Evolutionary conservation across 148 eudicot genomes (phyloP).

Genomic region (Pharnaceum exiguum): DNA sequence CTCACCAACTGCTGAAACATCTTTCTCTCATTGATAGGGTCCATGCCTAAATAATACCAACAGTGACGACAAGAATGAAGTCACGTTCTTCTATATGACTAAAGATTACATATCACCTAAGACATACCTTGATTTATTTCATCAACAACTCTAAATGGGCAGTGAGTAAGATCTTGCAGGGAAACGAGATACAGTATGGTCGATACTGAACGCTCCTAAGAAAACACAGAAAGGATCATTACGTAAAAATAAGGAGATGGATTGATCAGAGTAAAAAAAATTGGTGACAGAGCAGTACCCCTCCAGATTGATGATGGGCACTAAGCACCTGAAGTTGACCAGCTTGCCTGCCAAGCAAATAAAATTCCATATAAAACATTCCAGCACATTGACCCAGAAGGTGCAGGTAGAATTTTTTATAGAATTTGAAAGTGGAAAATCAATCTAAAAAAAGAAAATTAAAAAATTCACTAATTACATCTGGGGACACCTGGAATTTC

Average conservation of each 20-base stretch:
- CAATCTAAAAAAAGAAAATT: too few relatives aligned
- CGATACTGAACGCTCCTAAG: constrained; percentile 96
- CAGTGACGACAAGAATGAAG: neutral
- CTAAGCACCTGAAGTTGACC: constrained; percentile 95
- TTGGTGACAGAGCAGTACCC: constrained; percentile 45
- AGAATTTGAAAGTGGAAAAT: too few relatives aligned
- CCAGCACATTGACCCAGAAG: too few relatives aligned
- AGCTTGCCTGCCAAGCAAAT: constrained; percentile 70
- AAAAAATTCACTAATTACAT: too few relatives aligned
- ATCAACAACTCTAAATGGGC: constrained; percentile 99
- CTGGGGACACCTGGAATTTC: too few relatives aligned
- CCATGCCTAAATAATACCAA: constrained; percentile 67
- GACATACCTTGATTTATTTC: constrained; percentile 92
- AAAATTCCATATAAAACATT: too few relatives aligned
- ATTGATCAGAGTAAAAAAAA: constrained; percentile 9
- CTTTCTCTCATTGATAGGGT: constrained; percentile 91
- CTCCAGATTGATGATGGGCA: constrained; percentile 99
- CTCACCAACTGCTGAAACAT: constrained; percentile 98
- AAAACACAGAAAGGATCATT: constrained; percentile 6
- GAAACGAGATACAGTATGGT: constrained; percentile 97
- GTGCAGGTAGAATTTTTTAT: too few relatives aligned
- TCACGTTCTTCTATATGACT: neutral
- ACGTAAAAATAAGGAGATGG: constrained; percentile 16
- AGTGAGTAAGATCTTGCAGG: constrained; percentile 91
- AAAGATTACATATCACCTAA: neutral